Conservation (phyloP, 306 rosid genomes). For the Ziziphus jujuba region DNA sequence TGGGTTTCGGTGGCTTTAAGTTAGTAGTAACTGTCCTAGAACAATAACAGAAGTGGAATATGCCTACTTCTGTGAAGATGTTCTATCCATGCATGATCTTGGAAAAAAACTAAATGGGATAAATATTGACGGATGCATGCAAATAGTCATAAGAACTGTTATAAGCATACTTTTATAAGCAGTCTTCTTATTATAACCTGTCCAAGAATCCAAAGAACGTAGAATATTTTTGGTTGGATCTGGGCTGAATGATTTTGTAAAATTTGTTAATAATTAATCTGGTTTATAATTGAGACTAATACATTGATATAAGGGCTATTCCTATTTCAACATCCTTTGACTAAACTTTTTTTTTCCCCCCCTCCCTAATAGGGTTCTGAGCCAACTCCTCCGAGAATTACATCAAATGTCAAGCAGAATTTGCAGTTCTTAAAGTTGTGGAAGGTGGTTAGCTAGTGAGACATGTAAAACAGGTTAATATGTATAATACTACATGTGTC, state of each 20-base stretch:
- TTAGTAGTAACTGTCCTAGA: no score
- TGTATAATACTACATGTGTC: background rate
- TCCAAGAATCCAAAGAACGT: no score
- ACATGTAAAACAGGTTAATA: background rate
- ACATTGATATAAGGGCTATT: background rate
- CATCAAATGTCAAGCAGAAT: constrained; percentile 84
- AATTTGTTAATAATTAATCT: background rate
- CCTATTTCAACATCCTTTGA: background rate
- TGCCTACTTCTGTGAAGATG: no score
- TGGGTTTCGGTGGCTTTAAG: no score
- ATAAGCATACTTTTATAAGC: no score
- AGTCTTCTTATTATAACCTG: no score
- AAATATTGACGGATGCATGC: no score
- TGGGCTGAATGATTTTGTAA: background rate
- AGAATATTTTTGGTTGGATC: no score
- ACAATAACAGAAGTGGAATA: no score
- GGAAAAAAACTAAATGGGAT: no score
- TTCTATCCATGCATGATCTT: no score
- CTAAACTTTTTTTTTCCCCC: constrained; percentile 6
- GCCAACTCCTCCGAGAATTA: constrained; percentile 71
- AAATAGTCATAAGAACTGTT: no score
- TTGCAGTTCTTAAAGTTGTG: constrained; percentile 69
- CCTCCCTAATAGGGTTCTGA: constrained; percentile 41
- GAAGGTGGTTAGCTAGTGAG: constrained; percentile 51
- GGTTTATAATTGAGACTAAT: background rate